phyloP scores from a whole-genome alignment of 2,329 filamentous ascomycete species.

The Aspergillus pseudoviridinutans region DNA sequence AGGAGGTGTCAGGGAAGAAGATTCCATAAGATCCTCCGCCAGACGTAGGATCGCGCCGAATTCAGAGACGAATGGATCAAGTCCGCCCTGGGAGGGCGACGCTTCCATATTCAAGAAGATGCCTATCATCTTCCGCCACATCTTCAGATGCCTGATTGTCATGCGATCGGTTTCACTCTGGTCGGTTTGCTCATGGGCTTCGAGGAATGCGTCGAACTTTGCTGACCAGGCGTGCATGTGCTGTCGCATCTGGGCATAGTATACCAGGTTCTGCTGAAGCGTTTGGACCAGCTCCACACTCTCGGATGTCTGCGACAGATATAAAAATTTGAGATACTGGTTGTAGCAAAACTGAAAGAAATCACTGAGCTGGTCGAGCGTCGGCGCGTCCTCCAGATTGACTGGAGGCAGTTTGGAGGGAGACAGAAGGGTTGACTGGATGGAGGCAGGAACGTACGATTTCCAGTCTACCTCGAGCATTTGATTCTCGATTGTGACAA shows the following conservation, averaged over 20 bases:
- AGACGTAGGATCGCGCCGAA: conserved; percentile 7
- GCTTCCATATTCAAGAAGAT: conserved; percentile 9
- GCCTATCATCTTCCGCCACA: conserved; percentile 11
- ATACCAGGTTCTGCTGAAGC: conserved; percentile 1
- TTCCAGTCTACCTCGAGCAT: conserved; percentile 16
- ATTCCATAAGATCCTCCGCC: conserved; percentile 7
- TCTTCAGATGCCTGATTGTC: conserved; percentile 3
- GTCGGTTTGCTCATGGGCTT: neutral
- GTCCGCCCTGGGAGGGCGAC: conserved; percentile 7
- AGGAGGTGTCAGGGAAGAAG: neutral
- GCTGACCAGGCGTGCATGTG: conserved; percentile 9
- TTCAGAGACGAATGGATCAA: conserved; percentile 8
- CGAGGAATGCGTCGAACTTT: conserved; percentile 13
- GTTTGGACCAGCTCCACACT: neutral
- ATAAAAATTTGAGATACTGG: conserved; percentile 6
- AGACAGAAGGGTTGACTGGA: conserved; percentile 4
- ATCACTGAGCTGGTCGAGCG: conserved; percentile 8
- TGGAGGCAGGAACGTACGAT: neutral
- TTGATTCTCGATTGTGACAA: conserved; percentile 16
- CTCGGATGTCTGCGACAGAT: neutral
- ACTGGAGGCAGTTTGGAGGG: neutral
- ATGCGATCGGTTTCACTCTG: neutral
- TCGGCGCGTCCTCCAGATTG: neutral
- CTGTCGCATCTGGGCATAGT: conserved; percentile 4
- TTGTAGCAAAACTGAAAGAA: conserved; percentile 16